Percentiles rank a stretch among this genome's conserved stretches.
Conservation (phyloP, 2,329 filamentous ascomycete species). For the Botrytis squamosa region DNA sequence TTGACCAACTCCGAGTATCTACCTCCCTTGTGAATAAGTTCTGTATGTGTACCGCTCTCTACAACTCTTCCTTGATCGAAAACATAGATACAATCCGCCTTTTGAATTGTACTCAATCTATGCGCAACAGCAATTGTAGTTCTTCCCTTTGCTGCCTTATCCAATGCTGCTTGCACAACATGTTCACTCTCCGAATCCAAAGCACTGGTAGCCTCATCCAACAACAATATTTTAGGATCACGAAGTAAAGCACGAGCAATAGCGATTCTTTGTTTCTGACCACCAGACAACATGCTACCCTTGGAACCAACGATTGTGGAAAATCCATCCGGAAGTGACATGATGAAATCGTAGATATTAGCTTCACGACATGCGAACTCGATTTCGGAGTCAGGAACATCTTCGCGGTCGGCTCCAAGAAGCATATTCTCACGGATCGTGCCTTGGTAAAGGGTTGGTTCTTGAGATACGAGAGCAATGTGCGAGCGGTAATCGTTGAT, state of each 20-base stretch:
- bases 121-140: slow-evolving; percentile 96
- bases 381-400: slow-evolving; percentile 70
- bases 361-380: slow-evolving; percentile 81
- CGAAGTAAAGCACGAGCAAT: slow-evolving; percentile 89
- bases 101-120: slow-evolving; percentile 86
- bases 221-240: slow-evolving; percentile 81
- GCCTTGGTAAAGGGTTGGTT: slow-evolving; percentile 92
- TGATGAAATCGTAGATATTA: slow-evolving; percentile 90
- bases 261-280: slow-evolving; percentile 88
- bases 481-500: slow-evolving; percentile 81
- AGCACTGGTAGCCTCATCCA: slow-evolving; percentile 79
- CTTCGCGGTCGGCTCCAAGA: slow-evolving; percentile 66
- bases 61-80: slow-evolving; percentile 87
- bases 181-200: slow-evolving; percentile 76
- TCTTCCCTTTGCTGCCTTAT: slow-evolving; percentile 77
- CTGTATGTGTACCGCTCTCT: slow-evolving; percentile 76
- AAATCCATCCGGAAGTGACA: slow-evolving; percentile 82
- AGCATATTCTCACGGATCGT: slow-evolving; percentile 89
- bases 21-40: slow-evolving; percentile 67
- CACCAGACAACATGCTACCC: slow-evolving; percentile 80
- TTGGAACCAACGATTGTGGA: slow-evolving; percentile 83
- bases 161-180: slow-evolving; percentile 76
- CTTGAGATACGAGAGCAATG: slow-evolving; percentile 87
- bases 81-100: slow-evolving; percentile 94
- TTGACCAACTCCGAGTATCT: slow-evolving; percentile 78